Evolutionary conservation across 2,329 filamentous ascomycete species (phyloP), one percentile per base, ranked within the genome.

Genomic region (Stenocarpella maydis): DNA sequence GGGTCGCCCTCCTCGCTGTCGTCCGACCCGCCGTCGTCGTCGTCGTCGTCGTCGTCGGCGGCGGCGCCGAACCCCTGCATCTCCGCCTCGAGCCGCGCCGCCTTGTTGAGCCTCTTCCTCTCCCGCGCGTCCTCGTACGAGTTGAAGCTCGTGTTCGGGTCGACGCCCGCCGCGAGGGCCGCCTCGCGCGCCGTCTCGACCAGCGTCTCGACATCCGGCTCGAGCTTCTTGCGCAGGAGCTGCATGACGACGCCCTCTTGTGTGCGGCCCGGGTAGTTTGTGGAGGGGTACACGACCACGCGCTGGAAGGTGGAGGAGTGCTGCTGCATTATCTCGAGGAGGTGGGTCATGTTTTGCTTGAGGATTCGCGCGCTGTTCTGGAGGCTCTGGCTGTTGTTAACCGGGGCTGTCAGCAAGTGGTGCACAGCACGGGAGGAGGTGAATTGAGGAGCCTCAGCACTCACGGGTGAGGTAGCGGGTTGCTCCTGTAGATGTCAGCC

Each of bases 181-280:
- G 82, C 82, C 69, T 83, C 83, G 43, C 87, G 86, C 1, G 90
- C 91, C 64, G 89, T 82, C 26, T 89, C 87, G 31, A 95, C 89
- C 81, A 91, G 90, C 68, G 90, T 88, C 77, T 95, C 92, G 21
- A 94, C 90, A 28, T 88, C 85, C 0, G 93, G 92, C 73, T 96
- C 93, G 60, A 94, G 86, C 78, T 96, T 96, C 80, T 96, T 97
- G 47, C 93, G 90, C 39, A 97, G 83, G 2, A 97, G 84, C 74
- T 91, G 88, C 31, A 87, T 84, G 1, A 95, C 85, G 4, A 93
- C 84, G 60, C 79, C 81, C 78, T 92, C 88, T 70, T 93, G 89
- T 6, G 86, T 90, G 74, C 87, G 90, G 45, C 88, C 91, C 5
- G 89, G 94, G 80, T 88, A 96, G 78, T 90, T 90, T 2, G 93